Base-by-base conservation (phyloP, 2,329 filamentous ascomycete genomes). In the Cytospora piceicola region DNA sequence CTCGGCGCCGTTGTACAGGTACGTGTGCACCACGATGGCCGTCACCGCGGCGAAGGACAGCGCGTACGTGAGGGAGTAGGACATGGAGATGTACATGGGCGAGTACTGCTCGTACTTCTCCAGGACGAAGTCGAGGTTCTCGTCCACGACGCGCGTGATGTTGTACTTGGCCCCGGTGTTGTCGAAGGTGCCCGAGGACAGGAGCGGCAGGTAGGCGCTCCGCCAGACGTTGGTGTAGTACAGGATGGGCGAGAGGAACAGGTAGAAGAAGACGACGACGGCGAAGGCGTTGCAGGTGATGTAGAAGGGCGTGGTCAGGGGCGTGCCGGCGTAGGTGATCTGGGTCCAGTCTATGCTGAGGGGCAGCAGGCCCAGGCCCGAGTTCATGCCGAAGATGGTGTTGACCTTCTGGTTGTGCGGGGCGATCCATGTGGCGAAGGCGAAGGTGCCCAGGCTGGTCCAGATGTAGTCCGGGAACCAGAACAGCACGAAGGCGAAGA, bases 31-130 rank as follows among this genome's bases (percentile, higher is more conserved):
- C 6, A 77, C 68, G 17, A 76, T 71, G 30, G 75, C 72, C 5
- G 75, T 75, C 27, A 77, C 73, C 2, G 74, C 73, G 0, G 75
- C 76, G 24, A 78, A 78, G 0, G 75, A 76, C 4, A 78, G 67
- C 15, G 72, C 76, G 60, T 78, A 78, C 20, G 75, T 74, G 29
- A 78, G 67, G 3, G 75, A 70, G 61, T 76, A 77, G 0, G 75
- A 74, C 67, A 74, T 71, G 9, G 75, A 76, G 30, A 78, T 74
- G 65, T 76, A 78, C 65, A 78, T 74, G 0, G 76, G 76, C 20
- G 76, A 77, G 68, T 77, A 77, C 3, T 66, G 59, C 34, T 75
- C 64, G 64, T 77, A 77, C 42, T 73, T 74, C 60, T 60, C 68
- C 7, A 69, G 65, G 17, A 73, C 72, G 30, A 77, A 75, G 61